Evolutionary conservation across 331 rosid species (phyloP).

Genomic region (Spiraea crenata): DNA sequence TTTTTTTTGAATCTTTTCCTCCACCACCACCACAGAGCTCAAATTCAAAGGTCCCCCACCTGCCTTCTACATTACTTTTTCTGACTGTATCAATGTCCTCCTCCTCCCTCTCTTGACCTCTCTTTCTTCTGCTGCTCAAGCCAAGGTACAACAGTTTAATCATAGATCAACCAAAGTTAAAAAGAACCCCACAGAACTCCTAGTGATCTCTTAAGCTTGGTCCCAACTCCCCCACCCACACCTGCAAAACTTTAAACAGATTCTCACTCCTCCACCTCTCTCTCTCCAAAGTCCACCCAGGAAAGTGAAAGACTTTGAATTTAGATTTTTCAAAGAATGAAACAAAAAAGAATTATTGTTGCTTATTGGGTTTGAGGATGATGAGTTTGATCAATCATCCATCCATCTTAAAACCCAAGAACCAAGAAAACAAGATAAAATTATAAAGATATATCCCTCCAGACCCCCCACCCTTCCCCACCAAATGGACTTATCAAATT

Average conservation of each 20-base stretch:
- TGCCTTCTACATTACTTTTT: not conserved
- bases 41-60: not conserved
- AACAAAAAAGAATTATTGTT: not conserved
- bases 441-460: not conserved
- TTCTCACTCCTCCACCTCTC: constrained; percentile 22
- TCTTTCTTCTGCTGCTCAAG: constrained; percentile 17
- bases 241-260: constrained; percentile 11
- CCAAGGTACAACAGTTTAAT: constrained; percentile 42
- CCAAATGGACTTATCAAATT: constrained; percentile 80
- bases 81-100: constrained; percentile 1
- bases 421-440: not conserved
- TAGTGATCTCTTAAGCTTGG: constrained; percentile 21
- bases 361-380: constrained; percentile 1
- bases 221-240: constrained; percentile 23
- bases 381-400: constrained; percentile 13
- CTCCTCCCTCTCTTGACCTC: constrained; percentile 4
- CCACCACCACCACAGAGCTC: not conserved
- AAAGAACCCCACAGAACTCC: constrained; percentile 49
- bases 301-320: not conserved
- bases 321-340: not conserved
- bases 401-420: constrained; percentile 19
- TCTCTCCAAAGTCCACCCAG: constrained; percentile 25
- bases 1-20: not conserved
- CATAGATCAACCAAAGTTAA: constrained; percentile 7
- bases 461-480: constrained; percentile 43